A percentile compares a stretch with the other conserved stretches of the same genome.
Conservation (phyloP, 202 grass and related monocot genomes). For the Setaria italica region DNA sequence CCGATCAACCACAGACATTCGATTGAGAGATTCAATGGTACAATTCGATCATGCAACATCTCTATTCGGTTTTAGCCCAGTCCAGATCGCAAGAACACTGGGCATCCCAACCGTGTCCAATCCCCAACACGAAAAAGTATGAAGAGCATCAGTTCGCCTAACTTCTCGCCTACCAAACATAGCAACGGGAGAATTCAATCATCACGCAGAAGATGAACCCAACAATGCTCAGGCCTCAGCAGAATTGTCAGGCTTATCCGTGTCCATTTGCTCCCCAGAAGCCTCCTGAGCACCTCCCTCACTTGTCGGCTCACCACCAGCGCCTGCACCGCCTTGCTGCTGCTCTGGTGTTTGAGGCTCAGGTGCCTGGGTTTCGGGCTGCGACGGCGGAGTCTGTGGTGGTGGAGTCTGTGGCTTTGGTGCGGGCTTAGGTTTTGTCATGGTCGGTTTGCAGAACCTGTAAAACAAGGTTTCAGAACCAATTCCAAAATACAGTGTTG, state of each 20-base stretch:
- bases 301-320: constrained; percentile 21
- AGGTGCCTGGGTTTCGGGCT: constrained; percentile 30
- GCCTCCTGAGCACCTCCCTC: constrained; percentile 47
- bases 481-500: not conserved
- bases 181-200: not conserved
- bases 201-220: not conserved
- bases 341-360: constrained; percentile 60
- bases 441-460: constrained; percentile 79
- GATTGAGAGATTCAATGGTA: not conserved
- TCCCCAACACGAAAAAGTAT: not conserved
- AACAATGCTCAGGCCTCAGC: not conserved
- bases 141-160: not conserved
- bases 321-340: constrained; percentile 31
- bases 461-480: not conserved
- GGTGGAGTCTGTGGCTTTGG: constrained; percentile 72
- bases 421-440: constrained; percentile 74
- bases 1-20: not conserved
- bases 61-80: not conserved
- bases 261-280: constrained; percentile 70
- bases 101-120: not conserved
- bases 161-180: not conserved
- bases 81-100: not conserved
- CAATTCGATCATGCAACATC: not conserved
- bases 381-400: constrained; percentile 61
- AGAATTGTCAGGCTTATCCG: constrained; percentile 50